These are phyloP conservation scores for Orbilia oligospora DNA, from an alignment of 2,329 filamentous ascomycete species.

Conservation along the genomic window DNA sequence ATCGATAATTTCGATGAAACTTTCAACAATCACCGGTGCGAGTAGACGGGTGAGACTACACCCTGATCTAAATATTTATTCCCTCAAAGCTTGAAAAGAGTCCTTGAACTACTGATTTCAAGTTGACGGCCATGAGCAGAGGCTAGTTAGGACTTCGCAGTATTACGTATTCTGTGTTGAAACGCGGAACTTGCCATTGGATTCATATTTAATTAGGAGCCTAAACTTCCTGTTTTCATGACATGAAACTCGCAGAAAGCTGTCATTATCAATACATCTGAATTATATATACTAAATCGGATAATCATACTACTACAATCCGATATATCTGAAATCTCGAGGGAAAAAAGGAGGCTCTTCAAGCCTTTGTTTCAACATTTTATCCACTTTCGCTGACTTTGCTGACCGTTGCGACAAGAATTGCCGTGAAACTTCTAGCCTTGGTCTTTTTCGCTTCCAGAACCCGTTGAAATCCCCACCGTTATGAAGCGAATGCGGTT, in stretches of 20 bases:
- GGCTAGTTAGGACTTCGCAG: too few relatives aligned
- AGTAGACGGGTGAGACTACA: too few relatives aligned
- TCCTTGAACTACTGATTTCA: too few relatives aligned
- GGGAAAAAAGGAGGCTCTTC: constrained; percentile 37
- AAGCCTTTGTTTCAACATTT: not conserved
- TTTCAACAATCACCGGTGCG: too few relatives aligned
- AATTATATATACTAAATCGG: constrained; percentile 13
- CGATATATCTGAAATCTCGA: constrained; percentile 31
- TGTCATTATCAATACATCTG: constrained; percentile 10
- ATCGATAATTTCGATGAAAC: too few relatives aligned
- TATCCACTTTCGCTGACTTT: not conserved
- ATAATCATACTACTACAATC: constrained; percentile 14
- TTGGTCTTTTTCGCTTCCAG: constrained; percentile 44
- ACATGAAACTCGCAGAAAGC: constrained; percentile 1
- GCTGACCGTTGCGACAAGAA: constrained; percentile 22
- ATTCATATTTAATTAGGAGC: too few relatives aligned
- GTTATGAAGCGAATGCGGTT: constrained; percentile 53
- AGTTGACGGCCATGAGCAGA: too few relatives aligned
- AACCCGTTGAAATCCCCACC: constrained; percentile 25
- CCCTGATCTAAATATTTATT: too few relatives aligned
- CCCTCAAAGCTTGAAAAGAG: too few relatives aligned
- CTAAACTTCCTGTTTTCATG: constrained; percentile 2
- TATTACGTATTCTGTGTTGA: not conserved
- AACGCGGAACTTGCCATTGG: constrained; percentile 20
- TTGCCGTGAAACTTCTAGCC: constrained; percentile 6